phyloP scores from a whole-genome alignment of 2,329 filamentous ascomycete species.

The Boeremia lycopersici region DNA sequence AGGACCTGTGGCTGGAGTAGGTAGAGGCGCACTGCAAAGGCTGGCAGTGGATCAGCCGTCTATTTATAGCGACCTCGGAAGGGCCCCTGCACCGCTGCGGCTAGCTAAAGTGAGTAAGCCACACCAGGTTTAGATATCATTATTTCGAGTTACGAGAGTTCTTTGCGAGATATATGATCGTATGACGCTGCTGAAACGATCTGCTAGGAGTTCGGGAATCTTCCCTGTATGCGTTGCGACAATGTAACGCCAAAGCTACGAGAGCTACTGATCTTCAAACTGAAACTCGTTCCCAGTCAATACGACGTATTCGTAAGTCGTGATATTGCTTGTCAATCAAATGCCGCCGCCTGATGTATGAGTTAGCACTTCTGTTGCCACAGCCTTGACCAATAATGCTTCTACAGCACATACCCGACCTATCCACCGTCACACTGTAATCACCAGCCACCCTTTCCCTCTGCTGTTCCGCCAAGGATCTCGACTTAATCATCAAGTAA shows the following conservation, averaged over 20 bases:
- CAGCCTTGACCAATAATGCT: background rate
- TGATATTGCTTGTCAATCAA: background rate
- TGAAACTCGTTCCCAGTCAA: background rate
- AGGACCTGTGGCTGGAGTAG: too few relatives aligned
- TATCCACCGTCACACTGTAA: constrained; percentile 44
- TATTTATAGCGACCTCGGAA: constrained; percentile 12
- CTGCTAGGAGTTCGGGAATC: too few relatives aligned
- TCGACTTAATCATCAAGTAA: constrained; percentile 42
- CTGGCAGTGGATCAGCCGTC: background rate
- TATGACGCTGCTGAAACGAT: background rate
- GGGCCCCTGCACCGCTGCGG: constrained; percentile 4
- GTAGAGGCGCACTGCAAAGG: background rate
- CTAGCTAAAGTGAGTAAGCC: constrained; percentile 8
- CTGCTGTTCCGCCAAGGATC: constrained; percentile 34
- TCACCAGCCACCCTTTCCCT: constrained; percentile 38
- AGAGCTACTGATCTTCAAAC: background rate
- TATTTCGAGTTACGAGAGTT: background rate
- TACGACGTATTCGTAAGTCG: background rate
- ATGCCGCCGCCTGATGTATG: constrained; percentile 8
- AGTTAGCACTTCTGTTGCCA: background rate
- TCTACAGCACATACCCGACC: constrained; percentile 36
- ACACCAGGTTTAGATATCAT: background rate
- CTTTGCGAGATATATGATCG: background rate
- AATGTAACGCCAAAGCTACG: background rate
- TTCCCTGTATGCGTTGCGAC: background rate